phyloP scores from a whole-genome alignment of 192 early-diverging fungal genomes.

The Podila verticillata region DNA sequence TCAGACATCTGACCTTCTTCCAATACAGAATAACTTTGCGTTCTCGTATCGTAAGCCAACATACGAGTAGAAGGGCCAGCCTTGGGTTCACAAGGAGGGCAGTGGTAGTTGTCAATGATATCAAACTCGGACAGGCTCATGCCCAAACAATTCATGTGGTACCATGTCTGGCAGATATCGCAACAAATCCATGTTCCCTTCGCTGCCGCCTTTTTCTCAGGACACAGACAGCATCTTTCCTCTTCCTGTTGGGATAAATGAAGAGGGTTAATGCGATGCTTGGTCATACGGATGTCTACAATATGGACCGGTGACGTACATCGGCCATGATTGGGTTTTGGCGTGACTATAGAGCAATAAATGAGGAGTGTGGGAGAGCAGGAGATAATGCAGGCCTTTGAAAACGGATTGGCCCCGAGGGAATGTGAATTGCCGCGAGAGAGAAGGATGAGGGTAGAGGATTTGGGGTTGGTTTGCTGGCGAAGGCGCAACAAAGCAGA shows the following conservation, averaged over 20 bases:
- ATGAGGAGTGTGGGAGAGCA: too few relatives aligned
- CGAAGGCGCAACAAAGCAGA: not conserved
- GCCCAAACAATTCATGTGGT: constrained; percentile 72
- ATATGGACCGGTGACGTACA: too few relatives aligned
- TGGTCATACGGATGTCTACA: too few relatives aligned
- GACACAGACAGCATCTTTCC: constrained; percentile 35
- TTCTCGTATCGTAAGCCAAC: not conserved
- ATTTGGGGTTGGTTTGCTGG: too few relatives aligned
- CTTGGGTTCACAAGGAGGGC: constrained; percentile 58
- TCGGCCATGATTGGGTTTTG: too few relatives aligned
- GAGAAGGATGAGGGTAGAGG: too few relatives aligned
- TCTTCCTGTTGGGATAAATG: constrained; percentile 4
- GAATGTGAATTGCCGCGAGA: too few relatives aligned
- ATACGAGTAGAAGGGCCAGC: constrained; percentile 70
- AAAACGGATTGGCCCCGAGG: too few relatives aligned
- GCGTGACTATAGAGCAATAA: too few relatives aligned
- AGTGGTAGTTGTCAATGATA: constrained; percentile 72
- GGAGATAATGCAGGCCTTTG: too few relatives aligned
- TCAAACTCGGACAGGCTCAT: constrained; percentile 65
- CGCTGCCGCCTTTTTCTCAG: constrained; percentile 10
- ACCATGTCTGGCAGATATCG: constrained; percentile 72
- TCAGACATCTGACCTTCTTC: too few relatives aligned
- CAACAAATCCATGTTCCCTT: constrained; percentile 71
- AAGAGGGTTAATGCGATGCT: too few relatives aligned
- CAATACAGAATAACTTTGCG: not conserved